These are phyloP conservation scores for Irpex sp. DNA, from an alignment of 1,284 basidiomycete species.

Conservation along the genomic window DNA sequence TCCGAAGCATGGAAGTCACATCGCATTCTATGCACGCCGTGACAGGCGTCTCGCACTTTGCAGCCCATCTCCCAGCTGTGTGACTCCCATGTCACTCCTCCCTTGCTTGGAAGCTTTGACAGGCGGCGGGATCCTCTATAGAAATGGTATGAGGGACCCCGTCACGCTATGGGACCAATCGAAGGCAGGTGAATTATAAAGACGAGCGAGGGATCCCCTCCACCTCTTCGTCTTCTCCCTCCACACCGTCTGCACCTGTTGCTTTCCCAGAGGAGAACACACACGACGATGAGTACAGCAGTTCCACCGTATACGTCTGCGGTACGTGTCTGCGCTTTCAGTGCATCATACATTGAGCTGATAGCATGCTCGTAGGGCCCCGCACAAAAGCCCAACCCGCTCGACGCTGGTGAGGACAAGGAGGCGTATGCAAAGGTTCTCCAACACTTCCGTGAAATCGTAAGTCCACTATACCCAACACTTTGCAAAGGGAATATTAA, in stretches of 20 bases:
- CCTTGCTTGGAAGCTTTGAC: background rate
- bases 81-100: background rate
- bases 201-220: background rate
- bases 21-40: background rate
- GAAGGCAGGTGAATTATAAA: background rate
- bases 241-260: background rate
- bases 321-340: background rate
- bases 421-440: background rate
- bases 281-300: background rate
- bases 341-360: background rate
- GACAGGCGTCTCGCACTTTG: slow-evolving; percentile 2
- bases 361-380: background rate
- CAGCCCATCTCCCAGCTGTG: background rate
- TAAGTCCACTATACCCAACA: slow-evolving; percentile 15
- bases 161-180: background rate
- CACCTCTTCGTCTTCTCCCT: background rate
- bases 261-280: background rate
- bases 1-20: slow-evolving; percentile 2
- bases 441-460: slow-evolving; percentile 33
- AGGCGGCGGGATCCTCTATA: background rate
- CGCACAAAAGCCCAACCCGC: background rate
- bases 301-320: background rate
- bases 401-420: background rate
- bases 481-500: background rate
- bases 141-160: background rate